Conservation (phyloP, 179 eudicot genomes). For the Silene coronaria region DNA sequence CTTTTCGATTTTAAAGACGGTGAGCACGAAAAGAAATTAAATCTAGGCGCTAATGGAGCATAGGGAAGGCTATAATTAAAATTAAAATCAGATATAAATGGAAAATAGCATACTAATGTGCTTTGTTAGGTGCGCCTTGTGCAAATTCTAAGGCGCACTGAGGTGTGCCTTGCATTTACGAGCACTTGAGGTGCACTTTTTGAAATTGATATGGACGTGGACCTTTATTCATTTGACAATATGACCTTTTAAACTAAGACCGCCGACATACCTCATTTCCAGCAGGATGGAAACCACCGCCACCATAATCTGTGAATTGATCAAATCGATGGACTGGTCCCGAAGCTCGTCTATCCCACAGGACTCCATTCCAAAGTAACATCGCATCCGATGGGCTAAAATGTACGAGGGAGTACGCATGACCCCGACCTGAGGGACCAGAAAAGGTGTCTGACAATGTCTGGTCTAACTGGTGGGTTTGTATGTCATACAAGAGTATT, state of each 20-base stretch:
- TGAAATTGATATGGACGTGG: background rate
- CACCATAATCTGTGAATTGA: slow-evolving; percentile 93
- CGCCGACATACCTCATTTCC: slow-evolving; percentile 76
- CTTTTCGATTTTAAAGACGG: too few relatives aligned
- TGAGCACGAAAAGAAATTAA: too few relatives aligned
- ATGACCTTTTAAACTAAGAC: background rate
- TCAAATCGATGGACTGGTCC: slow-evolving; percentile 75
- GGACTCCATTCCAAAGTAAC: slow-evolving; percentile 92
- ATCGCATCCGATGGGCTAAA: slow-evolving; percentile 73
- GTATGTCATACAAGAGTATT: slow-evolving; percentile 70
- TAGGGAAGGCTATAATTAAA: too few relatives aligned
- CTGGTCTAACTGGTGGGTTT: slow-evolving; percentile 60
- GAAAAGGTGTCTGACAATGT: slow-evolving; percentile 56
- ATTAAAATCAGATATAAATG: too few relatives aligned
- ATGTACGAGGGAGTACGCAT: slow-evolving; percentile 63
- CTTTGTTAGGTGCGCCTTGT: too few relatives aligned
- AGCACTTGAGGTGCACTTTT: background rate
- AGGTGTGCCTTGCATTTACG: background rate
- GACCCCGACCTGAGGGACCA: slow-evolving; percentile 51
- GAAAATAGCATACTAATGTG: too few relatives aligned
- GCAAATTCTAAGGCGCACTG: too few relatives aligned
- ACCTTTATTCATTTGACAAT: background rate
- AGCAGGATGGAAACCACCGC: slow-evolving; percentile 99
- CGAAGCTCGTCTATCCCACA: slow-evolving; percentile 76
- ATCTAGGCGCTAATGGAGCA: too few relatives aligned